Evolutionary conservation across 2,329 filamentous ascomycete species (phyloP), one percentile per base, ranked within the genome.

Genomic region (Scopulariopsis brevicaulis): DNA sequence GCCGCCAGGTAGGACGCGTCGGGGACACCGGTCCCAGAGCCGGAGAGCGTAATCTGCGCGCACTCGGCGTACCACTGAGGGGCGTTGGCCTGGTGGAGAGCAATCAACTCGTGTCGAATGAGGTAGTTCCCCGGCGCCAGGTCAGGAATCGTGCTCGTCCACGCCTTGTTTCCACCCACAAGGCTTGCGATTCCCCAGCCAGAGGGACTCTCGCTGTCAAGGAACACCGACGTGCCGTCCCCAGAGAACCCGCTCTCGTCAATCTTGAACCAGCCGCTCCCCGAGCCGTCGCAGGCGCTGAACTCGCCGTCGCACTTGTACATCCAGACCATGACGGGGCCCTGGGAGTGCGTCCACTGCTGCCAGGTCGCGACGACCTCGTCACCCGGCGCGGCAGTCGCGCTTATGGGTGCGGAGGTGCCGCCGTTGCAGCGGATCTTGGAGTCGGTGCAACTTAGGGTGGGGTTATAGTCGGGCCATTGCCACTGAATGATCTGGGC

Each of bases 11-110:
- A 73, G 1, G 71, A 60, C 4, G 71, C 72, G 60, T 61, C 32
- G 25, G 60, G 60, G 53, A 60, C 62, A 25, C 61, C 61, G 32
- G 58, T 60, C 20, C 66, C 80, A 50, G 71, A 70, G 56, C 81
- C 80, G 37, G 77, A 78, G 62, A 86, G 71, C 65, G 82, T 74
- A 61, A 86, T 66, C 73, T 86, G 84, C 64, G 83, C 72, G 68
- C 84, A 81, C 62, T 77, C 74, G 59, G 79, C 77, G 69, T 81
- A 81, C 68, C 79, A 79, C 69, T 79, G 77, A 55, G 76, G 75
- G 25, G 70, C 66, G 2, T 69, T 68, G 35, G 76, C 74, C 62
- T 74, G 73, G 70, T 81, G 79, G 51, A 74, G 76, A 54, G 72
- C 79, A 59, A 81, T 80, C 65, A 80, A 79, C 68, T 81, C 78